Percentiles rank a stretch among this genome's conserved stretches.
Conservation (phyloP, 495 filamentous ascomycete species). For the Neurospora sp. region DNA sequence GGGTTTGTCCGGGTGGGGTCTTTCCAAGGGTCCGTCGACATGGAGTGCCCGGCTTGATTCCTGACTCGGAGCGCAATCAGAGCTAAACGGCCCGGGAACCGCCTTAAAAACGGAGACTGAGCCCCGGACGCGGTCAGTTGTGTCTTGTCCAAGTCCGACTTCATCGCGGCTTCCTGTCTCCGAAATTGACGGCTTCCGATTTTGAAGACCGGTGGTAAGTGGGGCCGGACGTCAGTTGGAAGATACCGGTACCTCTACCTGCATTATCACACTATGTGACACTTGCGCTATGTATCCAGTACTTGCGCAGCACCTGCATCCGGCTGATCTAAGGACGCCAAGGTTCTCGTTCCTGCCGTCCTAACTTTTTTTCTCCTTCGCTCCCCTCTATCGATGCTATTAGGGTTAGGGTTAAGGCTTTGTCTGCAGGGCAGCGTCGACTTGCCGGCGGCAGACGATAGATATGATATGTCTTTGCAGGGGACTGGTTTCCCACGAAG, state of each 20-base stretch:
- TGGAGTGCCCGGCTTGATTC: not conserved
- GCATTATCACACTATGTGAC: not conserved
- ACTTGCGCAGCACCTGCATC: not conserved
- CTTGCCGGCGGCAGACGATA: not conserved
- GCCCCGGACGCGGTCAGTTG: not conserved
- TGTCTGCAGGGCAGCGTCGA: not conserved
- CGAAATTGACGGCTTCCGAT: not conserved
- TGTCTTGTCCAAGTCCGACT: not conserved
- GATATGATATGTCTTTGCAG: not conserved
- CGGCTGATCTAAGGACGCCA: not conserved
- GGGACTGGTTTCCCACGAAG: not conserved
- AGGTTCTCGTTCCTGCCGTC: not conserved
- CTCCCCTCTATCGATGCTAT: not conserved
- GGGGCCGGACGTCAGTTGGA: not conserved
- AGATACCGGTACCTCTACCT: not conserved
- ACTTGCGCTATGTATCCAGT: not conserved
- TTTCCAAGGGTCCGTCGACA: not conserved
- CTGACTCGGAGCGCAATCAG: not conserved
- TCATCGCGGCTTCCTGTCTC: not conserved
- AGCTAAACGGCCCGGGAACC: not conserved
- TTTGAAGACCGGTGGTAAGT: not conserved
- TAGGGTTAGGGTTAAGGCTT: not conserved
- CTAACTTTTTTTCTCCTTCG: not conserved
- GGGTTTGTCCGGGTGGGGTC: not conserved
- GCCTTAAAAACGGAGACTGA: not conserved